These are phyloP conservation scores for Vigna reflexopilosa DNA, from an alignment of 306 rosid species.

Conservation along the genomic window DNA sequence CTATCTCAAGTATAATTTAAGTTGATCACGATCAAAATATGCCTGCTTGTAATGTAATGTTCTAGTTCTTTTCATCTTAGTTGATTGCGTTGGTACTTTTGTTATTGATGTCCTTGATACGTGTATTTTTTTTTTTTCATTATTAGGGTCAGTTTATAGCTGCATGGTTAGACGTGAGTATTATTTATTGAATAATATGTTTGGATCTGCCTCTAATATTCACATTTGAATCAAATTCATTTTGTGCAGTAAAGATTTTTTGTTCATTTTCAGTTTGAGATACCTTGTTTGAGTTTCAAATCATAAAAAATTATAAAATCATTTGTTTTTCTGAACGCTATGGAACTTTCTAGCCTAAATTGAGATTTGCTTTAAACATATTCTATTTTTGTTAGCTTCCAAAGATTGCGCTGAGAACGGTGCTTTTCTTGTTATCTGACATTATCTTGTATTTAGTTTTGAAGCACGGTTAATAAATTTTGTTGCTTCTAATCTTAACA, in stretches of 20 bases:
- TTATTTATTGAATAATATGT: background rate
- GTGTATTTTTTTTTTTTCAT: background rate
- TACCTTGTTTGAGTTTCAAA: conserved; percentile 26
- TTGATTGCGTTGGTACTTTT: background rate
- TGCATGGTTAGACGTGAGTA: background rate
- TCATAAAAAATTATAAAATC: conserved; percentile 17
- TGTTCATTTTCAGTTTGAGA: background rate
- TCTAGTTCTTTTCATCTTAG: background rate
- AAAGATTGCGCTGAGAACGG: conserved; percentile 21
- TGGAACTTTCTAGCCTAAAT: background rate
- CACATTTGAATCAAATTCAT: background rate
- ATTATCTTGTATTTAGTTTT: background rate
- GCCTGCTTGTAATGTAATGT: background rate
- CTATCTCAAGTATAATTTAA: background rate
- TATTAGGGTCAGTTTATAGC: background rate
- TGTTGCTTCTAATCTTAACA: background rate
- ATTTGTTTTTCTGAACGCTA: background rate
- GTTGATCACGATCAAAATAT: conserved; percentile 7
- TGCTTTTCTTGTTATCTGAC: background rate
- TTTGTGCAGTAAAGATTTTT: too few species aligned
- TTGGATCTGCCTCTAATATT: background rate
- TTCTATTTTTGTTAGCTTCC: conserved; percentile 14
- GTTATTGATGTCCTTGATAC: conserved; percentile 6
- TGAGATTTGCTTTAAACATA: conserved; percentile 3
- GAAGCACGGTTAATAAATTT: conserved; percentile 14